Conservation (phyloP, 1,284 basidiomycete genomes). For the Ceratobasidium sp. region DNA sequence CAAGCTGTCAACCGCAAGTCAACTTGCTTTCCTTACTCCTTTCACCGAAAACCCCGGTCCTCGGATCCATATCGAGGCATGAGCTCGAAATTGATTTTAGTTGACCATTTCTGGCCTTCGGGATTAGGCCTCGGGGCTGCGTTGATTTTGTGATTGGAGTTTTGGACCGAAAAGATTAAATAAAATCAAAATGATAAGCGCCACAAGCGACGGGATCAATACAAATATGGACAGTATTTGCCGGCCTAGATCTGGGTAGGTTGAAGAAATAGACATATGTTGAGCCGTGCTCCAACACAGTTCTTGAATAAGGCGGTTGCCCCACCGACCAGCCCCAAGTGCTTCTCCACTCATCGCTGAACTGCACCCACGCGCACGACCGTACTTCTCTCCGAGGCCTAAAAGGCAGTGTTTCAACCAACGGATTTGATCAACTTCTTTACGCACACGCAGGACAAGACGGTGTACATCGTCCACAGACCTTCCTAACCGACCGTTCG, state of each 20-base stretch:
- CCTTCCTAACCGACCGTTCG: background rate
- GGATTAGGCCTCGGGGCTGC: background rate
- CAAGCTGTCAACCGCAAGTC: background rate
- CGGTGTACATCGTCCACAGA: background rate
- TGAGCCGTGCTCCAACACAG: too few relatives aligned
- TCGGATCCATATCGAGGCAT: background rate
- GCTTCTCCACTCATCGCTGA: background rate
- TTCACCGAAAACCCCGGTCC: background rate
- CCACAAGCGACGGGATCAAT: background rate
- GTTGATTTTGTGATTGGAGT: background rate
- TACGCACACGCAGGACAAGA: background rate
- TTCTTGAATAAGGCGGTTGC: too few relatives aligned
- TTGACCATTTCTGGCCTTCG: background rate
- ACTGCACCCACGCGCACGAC: background rate
- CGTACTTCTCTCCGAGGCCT: background rate
- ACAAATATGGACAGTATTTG: background rate
- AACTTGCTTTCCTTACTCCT: background rate
- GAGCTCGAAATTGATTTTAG: background rate
- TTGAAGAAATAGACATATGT: too few relatives aligned
- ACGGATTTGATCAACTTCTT: background rate
- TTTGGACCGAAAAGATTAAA: too few relatives aligned
- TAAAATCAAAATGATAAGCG: background rate
- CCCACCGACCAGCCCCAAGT: too few relatives aligned
- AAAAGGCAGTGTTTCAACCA: too few relatives aligned
- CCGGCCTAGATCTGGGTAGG: too few relatives aligned